Base-by-base conservation (phyloP, 768 basidiomycete genomes). In the Suillus tomentosus region DNA sequence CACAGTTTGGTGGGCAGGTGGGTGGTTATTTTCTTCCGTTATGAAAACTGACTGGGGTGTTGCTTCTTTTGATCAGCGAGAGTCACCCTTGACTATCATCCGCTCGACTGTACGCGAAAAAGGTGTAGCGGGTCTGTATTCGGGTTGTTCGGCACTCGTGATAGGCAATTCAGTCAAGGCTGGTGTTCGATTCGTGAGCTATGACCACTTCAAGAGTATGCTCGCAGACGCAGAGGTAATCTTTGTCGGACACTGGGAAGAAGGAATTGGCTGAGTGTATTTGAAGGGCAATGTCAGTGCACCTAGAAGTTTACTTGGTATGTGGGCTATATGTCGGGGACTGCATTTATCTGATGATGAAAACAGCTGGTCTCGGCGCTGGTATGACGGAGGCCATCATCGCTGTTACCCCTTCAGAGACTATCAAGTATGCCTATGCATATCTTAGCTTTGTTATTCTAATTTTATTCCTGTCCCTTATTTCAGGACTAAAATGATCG, bases 401-500 rank as follows among this genome's bases (percentile, higher is more conserved):
- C 62, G 96, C 96, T 2, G 96, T 99, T 3, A 99, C 96, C 0
- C 96, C 96, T 3, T 95, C 94, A 14, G 96, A 99, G 76, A 99
- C 96, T 0, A 97, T 99, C 82, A 99, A 99, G 96, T 96, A 56
- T 48, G 91, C 77, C 2, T 39, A 47, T 2, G 3, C 15, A 9
- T 36, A 11, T 36, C 6, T 11, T 34, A 10, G 17, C 5, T 13
- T 19, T 24, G 8, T 19, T 10, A 17, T 19, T 6, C 11, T 19
- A 7, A 5, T 50, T 3, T 47, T 10, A 61, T 37, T 34, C 64
- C 37, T 27, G 11, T n/a, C 19, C 11, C 39, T 22, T 24, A n/a
- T 51, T 45, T 17, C 67, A 99, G 96, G 74, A 99, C 97, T 27
- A 99, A 99, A 74, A 85, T 99, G 63, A 96, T 99, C 64, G 95